A percentile compares a stretch with the other conserved stretches of the same genome.
These are phyloP conservation scores for Marchantia polymorpha DNA, from an alignment of 225 moss, liverwort and hornwort species.

Conservation along the genomic window DNA sequence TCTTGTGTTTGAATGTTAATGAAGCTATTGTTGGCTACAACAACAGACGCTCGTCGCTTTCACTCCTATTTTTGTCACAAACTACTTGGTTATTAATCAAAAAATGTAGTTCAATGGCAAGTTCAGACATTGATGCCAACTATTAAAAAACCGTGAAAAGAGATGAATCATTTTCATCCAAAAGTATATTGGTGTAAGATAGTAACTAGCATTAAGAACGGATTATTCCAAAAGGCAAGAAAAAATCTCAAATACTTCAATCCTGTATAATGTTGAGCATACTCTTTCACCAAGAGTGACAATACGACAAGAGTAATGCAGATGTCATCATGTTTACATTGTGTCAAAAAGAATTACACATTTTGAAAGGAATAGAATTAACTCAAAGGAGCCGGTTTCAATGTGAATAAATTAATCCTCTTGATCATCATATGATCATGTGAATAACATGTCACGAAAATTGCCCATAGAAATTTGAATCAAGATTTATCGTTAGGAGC, in stretches of 20 bases:
- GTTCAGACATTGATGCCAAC: not conserved
- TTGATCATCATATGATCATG: slow-evolving; percentile 1
- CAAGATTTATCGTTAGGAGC: not conserved
- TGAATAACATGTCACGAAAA: slow-evolving; percentile 5
- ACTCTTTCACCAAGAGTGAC: not conserved
- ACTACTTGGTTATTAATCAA: not conserved
- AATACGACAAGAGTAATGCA: not conserved
- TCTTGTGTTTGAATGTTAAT: too few species aligned
- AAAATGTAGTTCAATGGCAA: not conserved
- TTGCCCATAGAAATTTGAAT: not conserved
- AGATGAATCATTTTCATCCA: not conserved
- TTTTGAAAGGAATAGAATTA: not conserved
- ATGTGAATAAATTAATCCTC: slow-evolving; percentile 8
- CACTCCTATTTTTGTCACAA: slow-evolving; percentile 6
- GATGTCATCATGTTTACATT: not conserved
- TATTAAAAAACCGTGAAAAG: not conserved
- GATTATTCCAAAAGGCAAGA: not conserved
- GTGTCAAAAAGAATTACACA: not conserved
- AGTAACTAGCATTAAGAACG: not conserved
- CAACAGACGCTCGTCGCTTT: not conserved
- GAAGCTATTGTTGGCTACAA: too few species aligned
- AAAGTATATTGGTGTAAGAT: not conserved
- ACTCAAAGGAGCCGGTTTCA: slow-evolving; percentile 1
- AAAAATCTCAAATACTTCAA: not conserved
- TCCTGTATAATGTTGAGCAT: not conserved